Conservation (phyloP, 345 rosid species). For the Cardiospermum halicacabum region DNA sequence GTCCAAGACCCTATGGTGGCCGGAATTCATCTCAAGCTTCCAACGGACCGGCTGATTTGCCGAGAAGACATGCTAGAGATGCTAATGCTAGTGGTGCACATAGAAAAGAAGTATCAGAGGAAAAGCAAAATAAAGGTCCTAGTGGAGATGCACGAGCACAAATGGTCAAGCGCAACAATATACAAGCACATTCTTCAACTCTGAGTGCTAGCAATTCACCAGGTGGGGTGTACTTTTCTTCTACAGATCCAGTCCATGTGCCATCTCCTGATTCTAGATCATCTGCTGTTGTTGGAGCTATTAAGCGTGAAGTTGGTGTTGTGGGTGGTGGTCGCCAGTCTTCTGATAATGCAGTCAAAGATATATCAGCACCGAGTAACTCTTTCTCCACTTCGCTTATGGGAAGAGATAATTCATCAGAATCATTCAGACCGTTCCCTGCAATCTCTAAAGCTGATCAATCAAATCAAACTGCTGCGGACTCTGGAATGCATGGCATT, state of each 20-base stretch:
- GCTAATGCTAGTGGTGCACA: slow-evolving; percentile 24
- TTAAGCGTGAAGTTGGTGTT: slow-evolving; percentile 88
- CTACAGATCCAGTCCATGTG: slow-evolving; percentile 90
- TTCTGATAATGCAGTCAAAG: slow-evolving; percentile 47
- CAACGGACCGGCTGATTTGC: slow-evolving; percentile 30
- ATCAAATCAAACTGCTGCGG: slow-evolving; percentile 37
- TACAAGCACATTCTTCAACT: slow-evolving; percentile 31
- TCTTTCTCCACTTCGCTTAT: slow-evolving; percentile 43
- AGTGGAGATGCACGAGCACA: slow-evolving; percentile 30
- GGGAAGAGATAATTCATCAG: slow-evolving; percentile 48
- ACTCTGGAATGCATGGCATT: slow-evolving; percentile 33
- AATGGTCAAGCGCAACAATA: slow-evolving; percentile 27
- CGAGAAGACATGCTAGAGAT: slow-evolving; percentile 27
- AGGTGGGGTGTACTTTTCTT: slow-evolving; percentile 80
- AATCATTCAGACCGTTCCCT: slow-evolving; percentile 48
- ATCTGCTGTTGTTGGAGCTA: slow-evolving; percentile 73
- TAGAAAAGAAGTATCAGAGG: slow-evolving; percentile 31
- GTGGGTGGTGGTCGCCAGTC: slow-evolving; percentile 63
- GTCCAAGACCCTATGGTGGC: slow-evolving; percentile 34
- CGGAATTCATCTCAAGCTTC: slow-evolving; percentile 28
- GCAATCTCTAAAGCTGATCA: slow-evolving; percentile 54
- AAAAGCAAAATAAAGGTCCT: slow-evolving; percentile 23
- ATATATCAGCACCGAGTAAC: slow-evolving; percentile 32
- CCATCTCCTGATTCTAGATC: slow-evolving; percentile 89
- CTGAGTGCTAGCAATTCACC: slow-evolving; percentile 58